Percentiles rank a stretch among this genome's conserved stretches.
phyloP scores from a whole-genome alignment of 352 stramenopile genomes.

The Globisporangium middletonii region DNA sequence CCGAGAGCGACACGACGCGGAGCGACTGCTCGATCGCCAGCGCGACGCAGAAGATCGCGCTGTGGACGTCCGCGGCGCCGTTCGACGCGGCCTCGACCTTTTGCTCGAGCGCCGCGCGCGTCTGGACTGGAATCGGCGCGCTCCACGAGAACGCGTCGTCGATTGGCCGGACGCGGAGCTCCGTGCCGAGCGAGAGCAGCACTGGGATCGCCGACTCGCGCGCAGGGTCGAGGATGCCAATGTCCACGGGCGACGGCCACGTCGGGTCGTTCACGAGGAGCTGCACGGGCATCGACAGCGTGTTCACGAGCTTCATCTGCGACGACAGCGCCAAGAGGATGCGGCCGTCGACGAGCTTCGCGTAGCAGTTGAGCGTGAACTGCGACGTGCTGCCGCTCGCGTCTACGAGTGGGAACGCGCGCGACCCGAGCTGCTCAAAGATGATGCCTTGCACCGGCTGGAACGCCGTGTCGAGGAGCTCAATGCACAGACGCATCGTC shows the following conservation, averaged over 20 bases:
- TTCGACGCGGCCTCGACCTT: conserved; percentile 54
- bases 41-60: conserved; percentile 59
- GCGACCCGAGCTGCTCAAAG: conserved; percentile 68
- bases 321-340: conserved; percentile 78
- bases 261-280: conserved; percentile 78
- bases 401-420: conserved; percentile 60
- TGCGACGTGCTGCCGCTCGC: conserved; percentile 37
- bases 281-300: conserved; percentile 58
- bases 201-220: conserved; percentile 67
- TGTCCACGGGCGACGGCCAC: conserved; percentile 66
- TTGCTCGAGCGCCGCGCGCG: conserved; percentile 43
- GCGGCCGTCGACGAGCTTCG: conserved; percentile 67
- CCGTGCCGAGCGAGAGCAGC: conserved; percentile 55
- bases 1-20: conserved; percentile 50
- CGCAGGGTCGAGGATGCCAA: conserved; percentile 49
- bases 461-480: conserved; percentile 54
- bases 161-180: conserved; percentile 58
- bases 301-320: conserved; percentile 71
- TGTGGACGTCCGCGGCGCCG: conserved; percentile 15
- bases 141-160: conserved; percentile 58
- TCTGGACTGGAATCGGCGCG: conserved; percentile 73
- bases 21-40: conserved; percentile 66
- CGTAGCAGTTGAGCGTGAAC: conserved; percentile 55
- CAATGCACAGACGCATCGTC: conserved; percentile 55
- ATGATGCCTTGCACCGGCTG: conserved; percentile 76